Percentiles rank a stretch among this genome's conserved stretches.
phyloP scores from a whole-genome alignment of 495 filamentous ascomycete genomes.

The Penicillium paradoxum region DNA sequence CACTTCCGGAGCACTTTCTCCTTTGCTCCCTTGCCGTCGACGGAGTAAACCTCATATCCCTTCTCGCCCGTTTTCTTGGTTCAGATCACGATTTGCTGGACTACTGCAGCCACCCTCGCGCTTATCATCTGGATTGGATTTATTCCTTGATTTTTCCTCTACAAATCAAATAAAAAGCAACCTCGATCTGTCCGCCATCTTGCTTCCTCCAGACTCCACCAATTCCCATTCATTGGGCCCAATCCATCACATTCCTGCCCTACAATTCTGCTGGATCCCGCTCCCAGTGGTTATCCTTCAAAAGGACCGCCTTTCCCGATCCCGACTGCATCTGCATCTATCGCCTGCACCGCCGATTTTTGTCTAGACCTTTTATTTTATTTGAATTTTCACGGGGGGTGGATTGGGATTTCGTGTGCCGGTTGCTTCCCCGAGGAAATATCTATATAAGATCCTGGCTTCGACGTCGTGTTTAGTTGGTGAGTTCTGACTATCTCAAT shows the following conservation, averaged over 20 bases:
- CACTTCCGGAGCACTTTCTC: slow-evolving; percentile 39
- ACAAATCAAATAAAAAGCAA: slow-evolving; percentile 29
- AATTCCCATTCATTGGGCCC: slow-evolving; percentile 22
- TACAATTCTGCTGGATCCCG: slow-evolving; percentile 34
- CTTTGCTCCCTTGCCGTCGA: slow-evolving; percentile 40
- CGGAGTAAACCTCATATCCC: slow-evolving; percentile 28
- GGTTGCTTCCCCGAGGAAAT: slow-evolving; percentile 9
- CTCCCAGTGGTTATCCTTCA: slow-evolving; percentile 37
- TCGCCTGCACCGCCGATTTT: slow-evolving; percentile 25
- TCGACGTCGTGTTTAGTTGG: slow-evolving; percentile 24
- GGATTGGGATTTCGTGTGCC: slow-evolving; percentile 27
- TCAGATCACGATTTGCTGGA: slow-evolving; percentile 33
- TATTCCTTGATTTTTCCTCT: slow-evolving; percentile 1
- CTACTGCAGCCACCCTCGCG: slow-evolving; percentile 29
- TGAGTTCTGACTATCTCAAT: slow-evolving; percentile 24
- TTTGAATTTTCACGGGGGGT: slow-evolving; percentile 19
- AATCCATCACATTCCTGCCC: slow-evolving; percentile 44
- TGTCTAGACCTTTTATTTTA: slow-evolving; percentile 22
- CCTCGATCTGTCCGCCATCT: slow-evolving; percentile 29
- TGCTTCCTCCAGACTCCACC: slow-evolving; percentile 11
- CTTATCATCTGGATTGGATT: slow-evolving; percentile 16
- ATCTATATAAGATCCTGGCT: slow-evolving; percentile 25
- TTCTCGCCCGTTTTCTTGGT: slow-evolving; percentile 29
- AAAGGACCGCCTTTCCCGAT: slow-evolving; percentile 39
- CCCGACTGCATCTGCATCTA: slow-evolving; percentile 36